Conservation (phyloP, 192 early-diverging fungal genomes). For the Coemansia sp. region DNA sequence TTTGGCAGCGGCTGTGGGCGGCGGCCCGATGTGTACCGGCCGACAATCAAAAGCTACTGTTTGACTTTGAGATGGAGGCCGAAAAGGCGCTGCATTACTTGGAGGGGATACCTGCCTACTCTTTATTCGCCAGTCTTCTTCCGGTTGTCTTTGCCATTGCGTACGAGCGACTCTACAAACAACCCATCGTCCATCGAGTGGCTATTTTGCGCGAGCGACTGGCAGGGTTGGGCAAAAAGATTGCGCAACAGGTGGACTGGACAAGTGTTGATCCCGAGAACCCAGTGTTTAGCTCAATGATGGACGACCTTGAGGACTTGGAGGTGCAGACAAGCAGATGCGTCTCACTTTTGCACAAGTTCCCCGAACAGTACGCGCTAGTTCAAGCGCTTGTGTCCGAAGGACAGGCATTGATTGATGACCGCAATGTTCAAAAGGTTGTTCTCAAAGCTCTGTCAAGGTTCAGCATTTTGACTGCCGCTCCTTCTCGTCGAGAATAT, state of each 20-base stretch:
- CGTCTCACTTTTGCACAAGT: constrained; percentile 44
- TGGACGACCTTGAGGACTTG: constrained; percentile 42
- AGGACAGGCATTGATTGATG: constrained; percentile 31
- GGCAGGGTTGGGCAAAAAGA: constrained; percentile 15
- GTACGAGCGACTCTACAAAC: constrained; percentile 63
- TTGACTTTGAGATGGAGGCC: constrained; percentile 70
- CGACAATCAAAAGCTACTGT: constrained; percentile 69
- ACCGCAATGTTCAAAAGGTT: constrained; percentile 29
- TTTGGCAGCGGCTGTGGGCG: constrained; percentile 86
- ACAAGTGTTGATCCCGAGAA: constrained; percentile 26
- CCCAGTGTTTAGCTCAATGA: constrained; percentile 30
- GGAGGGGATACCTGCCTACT: constrained; percentile 54
- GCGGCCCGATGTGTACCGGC: constrained; percentile 59
- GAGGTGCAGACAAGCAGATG: constrained; percentile 44
- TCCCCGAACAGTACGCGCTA: constrained; percentile 36
- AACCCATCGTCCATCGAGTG: constrained; percentile 38
- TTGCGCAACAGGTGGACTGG: constrained; percentile 27
- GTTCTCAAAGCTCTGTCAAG: constrained; percentile 37
- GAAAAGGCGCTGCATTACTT: constrained; percentile 72
- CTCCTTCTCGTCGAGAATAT: constrained; percentile 30
- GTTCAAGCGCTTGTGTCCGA: constrained; percentile 26
- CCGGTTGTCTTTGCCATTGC: constrained; percentile 70
- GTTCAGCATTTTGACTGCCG: constrained; percentile 23
- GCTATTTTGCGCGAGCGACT: constrained; percentile 19
- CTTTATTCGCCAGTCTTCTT: constrained; percentile 61